Conservation (phyloP, 2,329 filamentous ascomycete species). For the Monosporascus sp. region DNA sequence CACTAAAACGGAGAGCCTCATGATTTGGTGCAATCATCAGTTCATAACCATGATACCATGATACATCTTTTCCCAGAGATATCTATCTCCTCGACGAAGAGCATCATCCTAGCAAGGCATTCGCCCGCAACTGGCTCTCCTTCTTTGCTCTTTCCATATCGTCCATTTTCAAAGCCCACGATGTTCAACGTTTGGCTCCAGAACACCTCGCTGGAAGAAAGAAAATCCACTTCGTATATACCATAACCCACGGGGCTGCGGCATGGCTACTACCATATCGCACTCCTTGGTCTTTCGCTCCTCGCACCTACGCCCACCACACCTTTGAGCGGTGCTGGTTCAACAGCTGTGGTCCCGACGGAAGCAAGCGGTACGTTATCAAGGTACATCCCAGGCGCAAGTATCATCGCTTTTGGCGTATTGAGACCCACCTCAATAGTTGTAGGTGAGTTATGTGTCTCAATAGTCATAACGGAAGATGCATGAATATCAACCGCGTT, state of each 20-base stretch:
- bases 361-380: conserved; percentile 3
- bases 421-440: conserved; percentile 5
- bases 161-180: too few species aligned
- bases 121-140: too few species aligned
- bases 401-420: conserved; percentile 18
- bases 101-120: too few species aligned
- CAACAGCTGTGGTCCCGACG: conserved; percentile 2
- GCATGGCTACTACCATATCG: conserved; percentile 8
- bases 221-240: background rate
- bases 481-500: background rate
- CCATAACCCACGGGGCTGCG: conserved; percentile 1
- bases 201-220: background rate
- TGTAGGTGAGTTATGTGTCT: conserved; percentile 1
- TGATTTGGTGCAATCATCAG: background rate
- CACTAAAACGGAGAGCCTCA: background rate
- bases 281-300: conserved; percentile 10
- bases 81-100: too few species aligned
- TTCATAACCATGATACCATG: background rate
- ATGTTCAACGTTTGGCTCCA: background rate
- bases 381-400: conserved; percentile 7
- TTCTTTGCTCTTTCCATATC: too few species aligned
- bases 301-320: conserved; percentile 4
- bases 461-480: conserved; percentile 1
- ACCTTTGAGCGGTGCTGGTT: conserved; percentile 5
- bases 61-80: too few species aligned